These are phyloP conservation scores for Abrus precatorius DNA, from an alignment of 306 rosid species.

Conservation along the genomic window DNA sequence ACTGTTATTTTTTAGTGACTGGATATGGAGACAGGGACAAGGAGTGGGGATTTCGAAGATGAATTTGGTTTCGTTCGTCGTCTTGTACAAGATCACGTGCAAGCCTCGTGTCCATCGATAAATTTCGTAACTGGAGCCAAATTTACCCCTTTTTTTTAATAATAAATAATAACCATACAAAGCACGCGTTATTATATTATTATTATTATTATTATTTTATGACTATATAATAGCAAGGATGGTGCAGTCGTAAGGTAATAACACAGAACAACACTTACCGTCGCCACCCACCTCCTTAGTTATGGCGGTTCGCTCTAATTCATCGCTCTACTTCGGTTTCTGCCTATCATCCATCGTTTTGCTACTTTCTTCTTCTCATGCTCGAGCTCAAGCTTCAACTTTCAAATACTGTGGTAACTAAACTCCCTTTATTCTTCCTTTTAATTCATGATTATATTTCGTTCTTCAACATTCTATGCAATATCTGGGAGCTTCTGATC, in stretches of 20 bases:
- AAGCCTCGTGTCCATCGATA: no score
- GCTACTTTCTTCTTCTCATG: conserved; percentile 41
- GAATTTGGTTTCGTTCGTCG: no score
- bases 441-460: not conserved
- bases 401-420: conserved; percentile 73
- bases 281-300: not conserved
- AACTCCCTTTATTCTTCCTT: conserved; percentile 11
- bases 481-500: not conserved
- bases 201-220: not conserved
- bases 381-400: conserved; percentile 42
- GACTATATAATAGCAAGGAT: not conserved
- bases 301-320: conserved; percentile 51
- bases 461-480: not conserved
- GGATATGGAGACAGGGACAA: no score
- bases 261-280: no score
- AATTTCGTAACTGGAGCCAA: no score
- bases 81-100: no score
- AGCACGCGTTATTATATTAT: not conserved
- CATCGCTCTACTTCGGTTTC: conserved; percentile 46
- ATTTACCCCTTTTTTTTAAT: no score
- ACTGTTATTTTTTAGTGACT: no score
- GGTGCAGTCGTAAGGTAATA: not conserved
- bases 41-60: no score
- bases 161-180: no score
- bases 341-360: conserved; percentile 49